Base-by-base conservation (phyloP, 441 rosid genomes). In the Viola pubescens region DNA sequence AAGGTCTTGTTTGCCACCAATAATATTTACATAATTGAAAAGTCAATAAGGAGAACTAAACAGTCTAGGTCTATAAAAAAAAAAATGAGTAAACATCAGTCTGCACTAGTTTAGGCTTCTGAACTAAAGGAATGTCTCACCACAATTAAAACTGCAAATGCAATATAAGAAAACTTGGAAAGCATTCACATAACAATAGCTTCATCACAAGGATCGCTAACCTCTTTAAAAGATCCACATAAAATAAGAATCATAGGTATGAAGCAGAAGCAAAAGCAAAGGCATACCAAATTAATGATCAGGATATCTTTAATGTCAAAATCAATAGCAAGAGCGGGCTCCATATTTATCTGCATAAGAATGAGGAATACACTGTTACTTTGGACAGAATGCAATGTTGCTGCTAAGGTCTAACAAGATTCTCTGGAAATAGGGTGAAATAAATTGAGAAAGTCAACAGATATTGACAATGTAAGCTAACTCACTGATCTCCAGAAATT, bases 301-400 rank as follows among this genome's bases (percentile, higher is more conserved):
- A 85, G 99, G 99, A 90, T 94, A 90, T 94, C 97, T 78, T 82
- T 79, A 67, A 88, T 76, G 68, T 65, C 75, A 77, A 80, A 94
- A 74, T 87, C 94, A 78, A 94, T 83, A 57, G 87, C 91, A 73
- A 94, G 86, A 61, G 88, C 83, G 34, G 80, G 84, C 76, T 87
- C 94, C 39, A 79, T 69, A 62, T 77, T 83, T 67, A 80, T 76
- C 97, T 90, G 97, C 84, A 76, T 56, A 62, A 73, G 61, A 50
- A 46, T 56, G 65, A 65, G 38, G 14, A 66, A 53, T 48, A 69
- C n/a, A 47, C n/a, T 7, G 48, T 45, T 10, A 45, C 9, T 7
- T 7, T 45, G 9, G n/a, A 5, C 48, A 45, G 3, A 9, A 45
- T 45, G 48, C 48, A 26, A 26, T 2, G 4, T 34, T 2, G 12